Conservation (phyloP, 805 yeast species). For the Suhomyces faveliae region DNA sequence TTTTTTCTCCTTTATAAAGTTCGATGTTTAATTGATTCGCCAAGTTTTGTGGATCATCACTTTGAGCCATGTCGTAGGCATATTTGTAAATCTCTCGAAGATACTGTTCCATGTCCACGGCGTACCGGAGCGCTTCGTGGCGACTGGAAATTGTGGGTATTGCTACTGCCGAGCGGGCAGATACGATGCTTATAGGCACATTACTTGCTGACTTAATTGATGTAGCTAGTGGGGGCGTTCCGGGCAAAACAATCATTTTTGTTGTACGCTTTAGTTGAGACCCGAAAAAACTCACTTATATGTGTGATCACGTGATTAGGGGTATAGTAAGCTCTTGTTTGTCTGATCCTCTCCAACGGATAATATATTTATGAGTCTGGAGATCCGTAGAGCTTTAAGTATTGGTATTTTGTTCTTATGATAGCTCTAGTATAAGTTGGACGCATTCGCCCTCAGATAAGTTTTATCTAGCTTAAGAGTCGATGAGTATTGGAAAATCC, state of each 20-base stretch:
- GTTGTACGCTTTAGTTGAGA: neutral
- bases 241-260: constrained; percentile 1
- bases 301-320: neutral
- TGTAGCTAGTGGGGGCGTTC: constrained; percentile 1
- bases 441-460: too few relatives aligned
- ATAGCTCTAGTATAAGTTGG: too few relatives aligned
- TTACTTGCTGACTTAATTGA: neutral
- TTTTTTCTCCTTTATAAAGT: neutral
- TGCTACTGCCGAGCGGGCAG: neutral
- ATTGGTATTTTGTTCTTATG: too few relatives aligned
- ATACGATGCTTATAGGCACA: neutral
- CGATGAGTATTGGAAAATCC: too few relatives aligned
- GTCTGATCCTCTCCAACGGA: too few relatives aligned
- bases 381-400: too few relatives aligned
- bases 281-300: too few relatives aligned
- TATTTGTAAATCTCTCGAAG: constrained; percentile 20
- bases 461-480: too few relatives aligned
- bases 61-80: neutral
- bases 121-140: constrained; percentile 30
- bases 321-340: neutral
- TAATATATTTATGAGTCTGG: too few relatives aligned
- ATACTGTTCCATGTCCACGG: constrained; percentile 34
- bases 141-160: constrained; percentile 9
- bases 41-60: neutral
- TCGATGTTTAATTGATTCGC: neutral